phyloP scores from a whole-genome alignment of 1,284 basidiomycete genomes.

The Puccinia polysora region DNA sequence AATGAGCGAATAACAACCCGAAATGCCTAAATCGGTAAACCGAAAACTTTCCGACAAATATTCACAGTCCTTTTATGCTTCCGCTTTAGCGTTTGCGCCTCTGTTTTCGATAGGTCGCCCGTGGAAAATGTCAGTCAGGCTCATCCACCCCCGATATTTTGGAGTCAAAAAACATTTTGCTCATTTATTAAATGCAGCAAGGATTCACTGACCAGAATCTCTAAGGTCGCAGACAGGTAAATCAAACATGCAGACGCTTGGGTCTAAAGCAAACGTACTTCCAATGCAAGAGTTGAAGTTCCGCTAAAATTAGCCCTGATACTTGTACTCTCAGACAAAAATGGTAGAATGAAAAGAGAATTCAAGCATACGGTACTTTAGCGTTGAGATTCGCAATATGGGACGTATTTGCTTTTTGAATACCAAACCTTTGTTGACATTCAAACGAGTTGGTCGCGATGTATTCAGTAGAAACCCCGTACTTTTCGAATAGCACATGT shows the following conservation, averaged over 20 bases:
- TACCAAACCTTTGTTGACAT: constrained; percentile 34
- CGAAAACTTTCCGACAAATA: constrained; percentile 21
- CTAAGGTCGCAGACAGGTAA: constrained; percentile 38
- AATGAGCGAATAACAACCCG: too few species aligned
- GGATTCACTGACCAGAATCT: constrained; percentile 13
- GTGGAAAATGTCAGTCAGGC: background rate
- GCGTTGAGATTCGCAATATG: background rate
- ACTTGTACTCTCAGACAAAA: background rate
- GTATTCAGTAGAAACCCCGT: constrained; percentile 28
- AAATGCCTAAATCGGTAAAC: constrained; percentile 31
- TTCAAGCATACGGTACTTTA: background rate
- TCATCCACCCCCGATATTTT: too few species aligned
- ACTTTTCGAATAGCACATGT: constrained; percentile 25
- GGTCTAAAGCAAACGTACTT: background rate
- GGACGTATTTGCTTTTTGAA: background rate
- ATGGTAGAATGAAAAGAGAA: background rate
- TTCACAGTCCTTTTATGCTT: constrained; percentile 27
- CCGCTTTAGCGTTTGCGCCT: background rate
- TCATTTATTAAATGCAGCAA: background rate
- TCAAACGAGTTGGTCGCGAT: constrained; percentile 19
- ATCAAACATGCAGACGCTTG: constrained; percentile 16
- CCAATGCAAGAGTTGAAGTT: background rate
- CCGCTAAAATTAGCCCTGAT: background rate
- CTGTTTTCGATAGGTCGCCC: background rate
- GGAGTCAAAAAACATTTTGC: background rate